Evolutionary conservation across 192 early-diverging fungal genomes (phyloP).

Genomic region (Coemansia sp.): DNA sequence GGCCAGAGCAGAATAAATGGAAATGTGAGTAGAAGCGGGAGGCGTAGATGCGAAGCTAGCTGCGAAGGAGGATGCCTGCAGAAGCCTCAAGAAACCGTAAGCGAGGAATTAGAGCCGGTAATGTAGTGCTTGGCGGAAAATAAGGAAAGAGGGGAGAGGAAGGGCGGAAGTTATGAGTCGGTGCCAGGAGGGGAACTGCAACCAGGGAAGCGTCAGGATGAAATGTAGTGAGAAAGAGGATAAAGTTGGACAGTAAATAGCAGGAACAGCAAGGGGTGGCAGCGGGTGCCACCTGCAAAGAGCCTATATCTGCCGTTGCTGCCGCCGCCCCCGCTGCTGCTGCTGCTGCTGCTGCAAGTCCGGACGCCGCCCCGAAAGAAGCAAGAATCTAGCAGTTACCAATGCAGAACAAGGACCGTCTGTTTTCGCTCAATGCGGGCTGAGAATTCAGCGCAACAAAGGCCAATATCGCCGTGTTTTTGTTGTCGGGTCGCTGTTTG

Average conservation of each 20-base stretch:
- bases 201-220: constrained; percentile 5
- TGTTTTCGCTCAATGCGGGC: background rate
- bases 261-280: background rate
- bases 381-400: constrained; percentile 4
- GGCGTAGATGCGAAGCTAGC: constrained; percentile 3
- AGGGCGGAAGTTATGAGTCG: background rate
- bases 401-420: constrained; percentile 5
- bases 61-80: constrained; percentile 3
- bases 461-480: background rate
- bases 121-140: constrained; percentile 6
- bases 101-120: background rate
- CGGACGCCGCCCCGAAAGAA: constrained; percentile 3
- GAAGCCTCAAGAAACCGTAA: constrained; percentile 5
- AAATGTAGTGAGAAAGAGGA: constrained; percentile 8
- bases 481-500: background rate
- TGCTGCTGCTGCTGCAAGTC: constrained; percentile 5
- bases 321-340: constrained; percentile 1
- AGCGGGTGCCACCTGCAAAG: background rate
- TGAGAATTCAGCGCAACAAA: background rate
- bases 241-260: constrained; percentile 11
- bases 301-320: constrained; percentile 2
- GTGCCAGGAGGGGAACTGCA: too few relatives aligned
- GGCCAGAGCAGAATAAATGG: too few relatives aligned
- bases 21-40: too few relatives aligned
- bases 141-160: constrained; percentile 6